Conservation (phyloP, 2,329 filamentous ascomycete species). For the Ophioceras dolichostomum region DNA sequence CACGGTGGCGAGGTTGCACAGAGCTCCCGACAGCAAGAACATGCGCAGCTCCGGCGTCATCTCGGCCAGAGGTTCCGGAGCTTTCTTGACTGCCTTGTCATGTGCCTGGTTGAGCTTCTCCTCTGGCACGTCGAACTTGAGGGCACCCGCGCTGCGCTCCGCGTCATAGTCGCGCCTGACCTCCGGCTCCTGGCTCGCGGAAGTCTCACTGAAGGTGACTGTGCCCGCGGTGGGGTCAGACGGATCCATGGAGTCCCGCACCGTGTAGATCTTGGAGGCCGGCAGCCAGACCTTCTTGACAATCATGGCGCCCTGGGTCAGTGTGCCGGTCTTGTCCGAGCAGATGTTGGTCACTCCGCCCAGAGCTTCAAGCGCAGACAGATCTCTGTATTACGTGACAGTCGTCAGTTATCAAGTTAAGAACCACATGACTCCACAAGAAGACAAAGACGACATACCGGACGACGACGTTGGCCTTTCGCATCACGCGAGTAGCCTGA, state of each 20-base stretch:
- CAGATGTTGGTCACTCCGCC: constrained; percentile 63
- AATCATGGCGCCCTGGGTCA: constrained; percentile 59
- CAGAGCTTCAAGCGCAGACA: constrained; percentile 56
- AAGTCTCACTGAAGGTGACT: constrained; percentile 30
- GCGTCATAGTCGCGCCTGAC: constrained; percentile 40
- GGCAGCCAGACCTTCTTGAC: constrained; percentile 56
- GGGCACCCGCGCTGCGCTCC: constrained; percentile 45
- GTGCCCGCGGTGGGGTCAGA: constrained; percentile 47
- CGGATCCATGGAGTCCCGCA: constrained; percentile 49
- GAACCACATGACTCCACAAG: background rate
- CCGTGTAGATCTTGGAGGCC: constrained; percentile 39
- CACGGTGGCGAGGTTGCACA: constrained; percentile 55
- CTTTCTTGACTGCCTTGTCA: constrained; percentile 19
- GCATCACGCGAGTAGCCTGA: constrained; percentile 53
- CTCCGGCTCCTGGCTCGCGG: constrained; percentile 16
- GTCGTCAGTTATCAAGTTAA: background rate
- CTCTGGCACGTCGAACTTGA: constrained; percentile 51
- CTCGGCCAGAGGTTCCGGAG: constrained; percentile 20
- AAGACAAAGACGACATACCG: constrained; percentile 21
- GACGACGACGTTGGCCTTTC: constrained; percentile 51
- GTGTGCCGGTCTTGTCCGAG: constrained; percentile 61
- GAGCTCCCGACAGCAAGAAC: constrained; percentile 43
- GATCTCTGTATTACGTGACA: constrained; percentile 24
- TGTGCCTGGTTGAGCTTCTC: constrained; percentile 31
- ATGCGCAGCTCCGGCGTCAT: constrained; percentile 36